phyloP scores from a whole-genome alignment of 306 rosid genomes.

The Nissolia schottii region DNA sequence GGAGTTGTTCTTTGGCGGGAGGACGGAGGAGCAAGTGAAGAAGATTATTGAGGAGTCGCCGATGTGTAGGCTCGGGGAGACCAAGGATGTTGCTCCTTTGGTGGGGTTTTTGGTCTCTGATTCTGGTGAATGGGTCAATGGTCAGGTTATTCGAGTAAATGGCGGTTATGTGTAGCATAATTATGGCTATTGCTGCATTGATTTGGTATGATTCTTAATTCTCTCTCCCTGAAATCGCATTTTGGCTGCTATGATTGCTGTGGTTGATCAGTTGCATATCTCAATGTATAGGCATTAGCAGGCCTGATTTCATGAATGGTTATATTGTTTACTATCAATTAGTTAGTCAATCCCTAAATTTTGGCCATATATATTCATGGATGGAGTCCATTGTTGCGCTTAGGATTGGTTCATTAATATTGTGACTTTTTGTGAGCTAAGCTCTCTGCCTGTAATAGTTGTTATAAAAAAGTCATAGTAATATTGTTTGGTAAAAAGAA shows the following conservation, averaged over 20 bases:
- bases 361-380: too few relatives aligned
- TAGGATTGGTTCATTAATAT: too few relatives aligned
- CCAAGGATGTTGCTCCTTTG: conserved; percentile 40
- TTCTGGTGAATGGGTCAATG: conserved; percentile 49
- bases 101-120: conserved; percentile 55
- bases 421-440: too few relatives aligned
- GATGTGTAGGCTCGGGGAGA: conserved; percentile 35
- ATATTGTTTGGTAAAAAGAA: too few relatives aligned
- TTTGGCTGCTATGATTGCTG: neutral
- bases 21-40: conserved; percentile 34
- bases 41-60: conserved; percentile 28
- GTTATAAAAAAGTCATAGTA: too few relatives aligned
- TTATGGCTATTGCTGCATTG: neutral
- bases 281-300: too few relatives aligned
- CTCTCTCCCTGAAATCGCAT: neutral
- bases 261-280: too few relatives aligned
- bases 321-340: too few relatives aligned
- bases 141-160: conserved; percentile 50
- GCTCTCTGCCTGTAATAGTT: too few relatives aligned
- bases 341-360: too few relatives aligned
- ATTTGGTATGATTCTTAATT: neutral
- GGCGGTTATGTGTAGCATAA: conserved; percentile 38
- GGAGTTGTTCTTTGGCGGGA: conserved; percentile 35
- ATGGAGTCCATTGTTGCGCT: too few relatives aligned
- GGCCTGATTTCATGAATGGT: too few relatives aligned